These are phyloP conservation scores for Fusarium papillatum DNA, from an alignment of 2,329 filamentous ascomycete genomes.

Conservation along the genomic window DNA sequence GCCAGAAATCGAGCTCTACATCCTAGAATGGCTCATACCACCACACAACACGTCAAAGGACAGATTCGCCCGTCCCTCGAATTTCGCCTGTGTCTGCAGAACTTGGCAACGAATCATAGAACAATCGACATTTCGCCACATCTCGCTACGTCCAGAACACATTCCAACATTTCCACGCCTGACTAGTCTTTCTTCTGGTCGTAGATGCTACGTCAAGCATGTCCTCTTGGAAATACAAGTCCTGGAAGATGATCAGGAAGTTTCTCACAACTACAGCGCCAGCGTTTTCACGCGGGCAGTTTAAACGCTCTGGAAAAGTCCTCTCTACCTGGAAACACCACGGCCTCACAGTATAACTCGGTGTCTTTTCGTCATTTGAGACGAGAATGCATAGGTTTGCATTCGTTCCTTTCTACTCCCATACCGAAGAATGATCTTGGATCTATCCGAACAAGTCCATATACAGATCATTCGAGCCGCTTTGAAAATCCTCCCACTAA, in stretches of 20 bases:
- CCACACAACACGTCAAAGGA: background rate
- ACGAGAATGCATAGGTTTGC: background rate
- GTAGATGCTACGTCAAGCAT: conserved; percentile 9
- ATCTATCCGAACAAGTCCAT: background rate
- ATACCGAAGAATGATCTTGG: background rate
- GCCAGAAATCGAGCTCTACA: conserved; percentile 14
- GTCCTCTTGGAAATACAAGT: conserved; percentile 18
- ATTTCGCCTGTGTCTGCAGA: conserved; percentile 18
- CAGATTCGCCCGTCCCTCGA: background rate
- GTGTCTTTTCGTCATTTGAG: conserved; percentile 13
- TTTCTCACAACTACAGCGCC: background rate
- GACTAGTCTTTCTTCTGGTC: background rate
- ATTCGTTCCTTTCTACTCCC: background rate
- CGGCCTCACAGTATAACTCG: conserved; percentile 22
- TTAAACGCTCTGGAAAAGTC: conserved; percentile 9
- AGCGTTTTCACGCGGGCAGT: background rate
- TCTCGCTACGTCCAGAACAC: conserved; percentile 5
- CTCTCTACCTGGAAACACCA: conserved; percentile 19
- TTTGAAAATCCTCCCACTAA: conserved; percentile 8
- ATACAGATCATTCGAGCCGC: background rate
- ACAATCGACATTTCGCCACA: conserved; percentile 2
- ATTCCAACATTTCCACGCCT: conserved; percentile 3
- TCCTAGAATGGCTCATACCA: background rate
- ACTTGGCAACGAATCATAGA: conserved; percentile 15
- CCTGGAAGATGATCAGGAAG: background rate